Percentiles rank a stretch among this genome's conserved stretches.
These are phyloP conservation scores for Auriscalpium microsporum DNA, from an alignment of 768 basidiomycete genomes.

Conservation along the genomic window DNA sequence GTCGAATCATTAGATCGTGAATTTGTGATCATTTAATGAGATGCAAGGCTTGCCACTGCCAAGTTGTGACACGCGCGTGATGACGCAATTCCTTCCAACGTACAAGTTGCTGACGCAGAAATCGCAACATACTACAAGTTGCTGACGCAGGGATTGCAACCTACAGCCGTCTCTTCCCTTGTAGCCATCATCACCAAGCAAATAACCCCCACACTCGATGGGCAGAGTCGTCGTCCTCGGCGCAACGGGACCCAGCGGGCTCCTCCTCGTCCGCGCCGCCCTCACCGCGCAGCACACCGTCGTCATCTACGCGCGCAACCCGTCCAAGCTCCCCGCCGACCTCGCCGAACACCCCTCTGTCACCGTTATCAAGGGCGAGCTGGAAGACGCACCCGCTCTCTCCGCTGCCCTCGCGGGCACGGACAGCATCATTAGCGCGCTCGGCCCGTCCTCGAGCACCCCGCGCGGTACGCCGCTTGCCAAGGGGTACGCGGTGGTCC, in stretches of 20 bases:
- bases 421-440: conserved; percentile 56
- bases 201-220: too few species aligned
- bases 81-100: too few species aligned
- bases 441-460: conserved; percentile 43
- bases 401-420: conserved; percentile 46
- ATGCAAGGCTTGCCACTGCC: too few species aligned
- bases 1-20: too few species aligned
- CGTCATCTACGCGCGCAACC: conserved; percentile 56
- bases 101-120: too few species aligned
- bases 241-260: conserved; percentile 55
- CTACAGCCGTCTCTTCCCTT: too few species aligned
- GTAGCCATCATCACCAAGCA: too few species aligned
- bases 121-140: too few species aligned
- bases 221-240: conserved; percentile 44
- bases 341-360: conserved; percentile 37
- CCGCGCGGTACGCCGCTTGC: conserved; percentile 51
- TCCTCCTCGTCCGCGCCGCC: conserved; percentile 46
- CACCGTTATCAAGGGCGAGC: conserved; percentile 44
- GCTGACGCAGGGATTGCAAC: too few species aligned
- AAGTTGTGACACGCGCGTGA: too few species aligned
- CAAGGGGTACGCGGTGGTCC: conserved; percentile 44
- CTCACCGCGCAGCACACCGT: conserved; percentile 38
- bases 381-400: conserved; percentile 44
- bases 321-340: conserved; percentile 51
- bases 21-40: too few species aligned